These are phyloP conservation scores for Lasiodiplodia theobromae DNA, from an alignment of 2,329 filamentous ascomycete genomes.

Conservation along the genomic window DNA sequence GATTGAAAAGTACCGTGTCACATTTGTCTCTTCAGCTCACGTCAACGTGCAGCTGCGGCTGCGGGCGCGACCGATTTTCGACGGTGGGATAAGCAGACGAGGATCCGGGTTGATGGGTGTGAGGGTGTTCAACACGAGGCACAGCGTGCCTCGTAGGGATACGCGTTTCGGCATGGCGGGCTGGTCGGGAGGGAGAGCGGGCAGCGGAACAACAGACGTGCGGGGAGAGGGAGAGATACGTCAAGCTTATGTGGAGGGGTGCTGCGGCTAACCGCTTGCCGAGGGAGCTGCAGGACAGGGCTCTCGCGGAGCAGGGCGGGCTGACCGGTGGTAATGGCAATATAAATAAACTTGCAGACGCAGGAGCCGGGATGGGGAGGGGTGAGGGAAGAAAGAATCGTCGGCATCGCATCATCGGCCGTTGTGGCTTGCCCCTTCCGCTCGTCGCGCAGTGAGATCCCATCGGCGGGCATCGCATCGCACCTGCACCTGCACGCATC, in stretches of 20 bases:
- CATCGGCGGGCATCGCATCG: slow-evolving; percentile 21
- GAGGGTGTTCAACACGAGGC: slow-evolving; percentile 2
- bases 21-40: neutral
- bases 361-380: slow-evolving; percentile 8
- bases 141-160: neutral
- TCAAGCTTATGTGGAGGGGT: slow-evolving; percentile 10
- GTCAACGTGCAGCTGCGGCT: neutral
- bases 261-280: slow-evolving; percentile 21
- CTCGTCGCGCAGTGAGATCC: slow-evolving; percentile 6
- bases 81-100: slow-evolving; percentile 18
- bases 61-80: neutral
- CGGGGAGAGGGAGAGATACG: neutral
- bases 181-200: neutral
- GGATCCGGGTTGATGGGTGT: slow-evolving; percentile 9
- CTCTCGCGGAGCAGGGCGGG: neutral
- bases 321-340: slow-evolving; percentile 24
- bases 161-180: neutral
- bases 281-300: neutral
- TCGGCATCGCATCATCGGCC: slow-evolving; percentile 11
- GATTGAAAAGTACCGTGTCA: slow-evolving; percentile 1
- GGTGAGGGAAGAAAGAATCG: neutral
- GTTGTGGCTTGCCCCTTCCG: neutral
- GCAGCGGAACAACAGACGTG: slow-evolving; percentile 13
- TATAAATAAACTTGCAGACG: slow-evolving; percentile 25
- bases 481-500: neutral